phyloP scores from a whole-genome alignment of 495 filamentous ascomycete species.

The Aspergillus egyptiacus region DNA sequence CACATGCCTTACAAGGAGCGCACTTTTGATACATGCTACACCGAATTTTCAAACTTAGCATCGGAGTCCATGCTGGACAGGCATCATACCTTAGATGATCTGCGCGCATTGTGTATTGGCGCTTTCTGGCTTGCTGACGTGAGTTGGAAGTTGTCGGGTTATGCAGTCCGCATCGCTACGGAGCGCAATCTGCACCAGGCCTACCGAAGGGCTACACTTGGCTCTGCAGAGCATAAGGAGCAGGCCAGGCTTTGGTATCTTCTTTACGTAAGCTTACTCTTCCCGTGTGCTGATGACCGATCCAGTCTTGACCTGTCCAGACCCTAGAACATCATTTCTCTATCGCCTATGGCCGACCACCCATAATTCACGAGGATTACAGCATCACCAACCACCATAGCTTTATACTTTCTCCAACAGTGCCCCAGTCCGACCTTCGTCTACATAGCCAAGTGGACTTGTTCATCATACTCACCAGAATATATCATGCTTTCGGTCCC shows the following conservation, averaged over 20 bases:
- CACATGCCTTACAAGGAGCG: conserved; percentile 44
- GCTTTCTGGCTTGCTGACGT: conserved; percentile 53
- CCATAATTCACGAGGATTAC: conserved; percentile 50
- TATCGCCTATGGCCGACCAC: conserved; percentile 49
- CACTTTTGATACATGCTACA: conserved; percentile 45
- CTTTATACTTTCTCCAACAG: conserved; percentile 39
- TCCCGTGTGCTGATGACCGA: background rate
- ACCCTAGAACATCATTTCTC: conserved; percentile 52
- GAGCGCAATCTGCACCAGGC: conserved; percentile 47
- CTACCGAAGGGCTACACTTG: conserved; percentile 44
- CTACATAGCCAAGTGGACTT: conserved; percentile 53
- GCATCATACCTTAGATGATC: conserved; percentile 45
- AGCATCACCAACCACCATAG: conserved; percentile 47
- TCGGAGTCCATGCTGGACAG: conserved; percentile 49
- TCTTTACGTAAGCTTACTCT: conserved; percentile 40
- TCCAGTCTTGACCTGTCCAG: conserved; percentile 23
- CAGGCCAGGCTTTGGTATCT: conserved; percentile 48
- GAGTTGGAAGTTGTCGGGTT: conserved; percentile 52
- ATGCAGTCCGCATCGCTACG: conserved; percentile 51
- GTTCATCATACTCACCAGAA: conserved; percentile 52
- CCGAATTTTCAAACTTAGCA: conserved; percentile 46
- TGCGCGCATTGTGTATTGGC: conserved; percentile 48
- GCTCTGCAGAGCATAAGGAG: conserved; percentile 41
- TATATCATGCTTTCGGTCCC: conserved; percentile 53
- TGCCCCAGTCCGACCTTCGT: conserved; percentile 47